Evolutionary conservation across 768 basidiomycete genomes (phyloP).

Genomic region (Rubroboletus pulcherrimus): DNA sequence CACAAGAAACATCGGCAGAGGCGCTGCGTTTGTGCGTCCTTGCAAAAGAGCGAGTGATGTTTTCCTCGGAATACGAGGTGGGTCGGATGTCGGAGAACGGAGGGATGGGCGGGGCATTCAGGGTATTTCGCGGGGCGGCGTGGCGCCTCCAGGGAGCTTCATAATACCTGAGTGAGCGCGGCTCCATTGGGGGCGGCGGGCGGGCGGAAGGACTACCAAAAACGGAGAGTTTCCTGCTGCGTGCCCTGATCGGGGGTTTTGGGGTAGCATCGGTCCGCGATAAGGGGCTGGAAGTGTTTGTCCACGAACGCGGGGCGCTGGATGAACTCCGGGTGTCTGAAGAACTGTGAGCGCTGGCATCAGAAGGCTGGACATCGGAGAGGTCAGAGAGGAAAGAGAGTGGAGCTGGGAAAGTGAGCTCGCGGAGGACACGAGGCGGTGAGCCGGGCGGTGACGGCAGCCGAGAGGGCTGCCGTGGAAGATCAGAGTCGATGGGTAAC

Average conservation of each 20-base stretch:
- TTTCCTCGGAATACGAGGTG: conserved; percentile 39
- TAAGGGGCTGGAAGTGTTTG: conserved; percentile 19
- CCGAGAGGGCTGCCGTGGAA: conserved; percentile 26
- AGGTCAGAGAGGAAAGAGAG: conserved; percentile 44
- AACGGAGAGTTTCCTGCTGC: conserved; percentile 32
- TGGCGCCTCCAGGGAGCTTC: conserved; percentile 49
- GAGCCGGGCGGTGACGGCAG: conserved; percentile 16
- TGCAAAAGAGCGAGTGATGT: conserved; percentile 32
- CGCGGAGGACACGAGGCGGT: conserved; percentile 38
- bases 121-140: background rate
- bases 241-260: conserved; percentile 14
- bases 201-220: conserved; percentile 34
- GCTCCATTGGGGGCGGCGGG: conserved; percentile 47
- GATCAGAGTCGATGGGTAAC: conserved; percentile 44
- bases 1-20: conserved; percentile 44
- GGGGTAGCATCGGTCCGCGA: conserved; percentile 14
- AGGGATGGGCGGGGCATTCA: background rate
- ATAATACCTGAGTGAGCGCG: conserved; percentile 44
- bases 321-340: conserved; percentile 2
- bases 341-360: conserved; percentile 3
- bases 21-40: conserved; percentile 39
- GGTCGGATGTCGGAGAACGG: conserved; percentile 23
- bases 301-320: conserved; percentile 2
- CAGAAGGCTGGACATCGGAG: conserved; percentile 9
- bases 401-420: conserved; percentile 74